phyloP scores from a whole-genome alignment of 805 yeast genomes.

The Starmerella scarabaei region DNA sequence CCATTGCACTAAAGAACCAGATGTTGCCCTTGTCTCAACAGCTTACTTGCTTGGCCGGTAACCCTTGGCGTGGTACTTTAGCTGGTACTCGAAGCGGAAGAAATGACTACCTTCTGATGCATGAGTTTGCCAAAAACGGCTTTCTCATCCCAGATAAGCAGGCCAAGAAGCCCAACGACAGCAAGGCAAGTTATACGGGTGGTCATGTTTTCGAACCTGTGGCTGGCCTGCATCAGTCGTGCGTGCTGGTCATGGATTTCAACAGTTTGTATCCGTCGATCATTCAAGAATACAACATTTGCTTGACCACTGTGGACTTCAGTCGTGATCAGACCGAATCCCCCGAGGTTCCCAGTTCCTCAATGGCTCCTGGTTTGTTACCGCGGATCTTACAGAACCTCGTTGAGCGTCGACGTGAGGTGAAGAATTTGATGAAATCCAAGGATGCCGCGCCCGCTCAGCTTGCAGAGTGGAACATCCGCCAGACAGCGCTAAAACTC shows the following conservation, averaged over 20 bases:
- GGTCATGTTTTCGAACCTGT: conserved; percentile 96
- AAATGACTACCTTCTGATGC: conserved; percentile 82
- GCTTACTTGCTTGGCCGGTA: conserved; percentile 86
- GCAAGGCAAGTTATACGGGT: conserved; percentile 55
- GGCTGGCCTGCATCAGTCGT: conserved; percentile 81
- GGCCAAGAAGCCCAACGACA: conserved; percentile 21
- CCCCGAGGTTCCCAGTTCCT: conserved; percentile 29
- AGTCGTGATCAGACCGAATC: conserved; percentile 27
- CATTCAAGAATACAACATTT: conserved; percentile 91
- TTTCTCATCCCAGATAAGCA: conserved; percentile 70
- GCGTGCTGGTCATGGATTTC: conserved; percentile 91
- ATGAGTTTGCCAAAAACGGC: conserved; percentile 71
- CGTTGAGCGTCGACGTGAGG: conserved; percentile 86
- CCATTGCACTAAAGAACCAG: conserved; percentile 70
- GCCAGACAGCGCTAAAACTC: conserved; percentile 87
- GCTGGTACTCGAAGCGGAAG: conserved; percentile 94
- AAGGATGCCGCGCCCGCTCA: conserved; percentile 49
- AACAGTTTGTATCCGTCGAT: conserved; percentile 94
- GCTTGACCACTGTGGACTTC: conserved; percentile 89
- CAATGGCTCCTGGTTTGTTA: conserved; percentile 60
- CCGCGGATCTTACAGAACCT: conserved; percentile 73
- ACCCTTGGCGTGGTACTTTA: conserved; percentile 90
- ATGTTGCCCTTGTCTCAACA: conserved; percentile 81
- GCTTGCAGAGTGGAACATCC: conserved; percentile 78
- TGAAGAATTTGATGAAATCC: conserved; percentile 69